phyloP scores from a whole-genome alignment of 169 alveolate species.

The Cystoisospora suis region DNA sequence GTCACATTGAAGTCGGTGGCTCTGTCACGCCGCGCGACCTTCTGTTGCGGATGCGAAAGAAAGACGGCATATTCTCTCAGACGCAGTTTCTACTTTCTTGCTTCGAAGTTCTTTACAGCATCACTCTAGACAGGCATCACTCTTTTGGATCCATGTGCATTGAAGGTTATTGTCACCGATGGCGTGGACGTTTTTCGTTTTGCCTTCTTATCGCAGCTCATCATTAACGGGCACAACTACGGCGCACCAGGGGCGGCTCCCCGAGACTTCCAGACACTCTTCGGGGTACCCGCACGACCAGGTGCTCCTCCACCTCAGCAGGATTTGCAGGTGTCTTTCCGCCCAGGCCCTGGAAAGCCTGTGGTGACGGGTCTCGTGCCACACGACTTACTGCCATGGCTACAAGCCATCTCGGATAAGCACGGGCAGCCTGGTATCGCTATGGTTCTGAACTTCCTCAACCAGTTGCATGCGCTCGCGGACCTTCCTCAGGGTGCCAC shows the following conservation, averaged over 20 bases:
- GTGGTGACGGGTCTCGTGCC: neutral
- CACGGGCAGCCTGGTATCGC: constrained; percentile 24
- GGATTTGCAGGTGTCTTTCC: neutral
- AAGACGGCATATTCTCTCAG: too few species aligned
- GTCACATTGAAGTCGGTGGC: too few species aligned
- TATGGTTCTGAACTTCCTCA: neutral
- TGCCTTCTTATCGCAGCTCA: neutral
- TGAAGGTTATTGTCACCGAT: too few species aligned
- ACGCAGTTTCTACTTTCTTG: too few species aligned
- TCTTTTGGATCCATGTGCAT: too few species aligned
- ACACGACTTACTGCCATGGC: neutral
- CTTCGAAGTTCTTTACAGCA: too few species aligned
- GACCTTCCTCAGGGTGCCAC: constrained; percentile 23
- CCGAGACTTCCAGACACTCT: neutral
- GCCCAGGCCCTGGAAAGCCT: neutral
- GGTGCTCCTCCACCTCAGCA: neutral
- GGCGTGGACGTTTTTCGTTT: neutral
- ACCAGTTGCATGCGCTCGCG: neutral
- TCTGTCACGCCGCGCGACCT: too few species aligned
- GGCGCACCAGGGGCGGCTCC: neutral
- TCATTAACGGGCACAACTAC: constrained; percentile 23
- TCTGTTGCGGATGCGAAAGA: too few species aligned
- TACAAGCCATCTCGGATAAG: constrained; percentile 13
- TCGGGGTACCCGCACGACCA: neutral
- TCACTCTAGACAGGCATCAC: too few species aligned